Evolutionary conservation across 2,329 filamentous ascomycete genomes (phyloP).

Genomic region (Nigrograna mackinnonii): DNA sequence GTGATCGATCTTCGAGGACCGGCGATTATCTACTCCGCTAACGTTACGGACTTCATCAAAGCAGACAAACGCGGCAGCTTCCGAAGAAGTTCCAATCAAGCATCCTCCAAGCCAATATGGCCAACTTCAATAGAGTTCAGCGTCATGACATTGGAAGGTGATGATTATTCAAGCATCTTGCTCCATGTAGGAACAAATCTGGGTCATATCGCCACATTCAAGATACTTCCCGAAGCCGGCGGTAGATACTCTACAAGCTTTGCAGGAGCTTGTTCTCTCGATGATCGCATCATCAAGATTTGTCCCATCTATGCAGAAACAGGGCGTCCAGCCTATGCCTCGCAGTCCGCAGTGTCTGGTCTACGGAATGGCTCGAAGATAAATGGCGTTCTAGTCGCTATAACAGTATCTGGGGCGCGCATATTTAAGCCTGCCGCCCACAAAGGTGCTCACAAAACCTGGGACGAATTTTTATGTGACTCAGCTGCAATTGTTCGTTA

Average conservation of each 20-base stretch:
- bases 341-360: constrained; percentile 73
- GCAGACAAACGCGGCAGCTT: constrained; percentile 78
- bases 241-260: constrained; percentile 74
- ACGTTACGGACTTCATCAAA: constrained; percentile 74
- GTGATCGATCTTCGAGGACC: constrained; percentile 90
- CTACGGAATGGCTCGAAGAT: constrained; percentile 74
- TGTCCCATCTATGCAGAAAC: constrained; percentile 78
- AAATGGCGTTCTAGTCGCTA: constrained; percentile 79
- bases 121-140: constrained; percentile 86
- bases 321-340: constrained; percentile 76
- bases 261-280: constrained; percentile 68
- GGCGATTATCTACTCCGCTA: constrained; percentile 75
- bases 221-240: constrained; percentile 74
- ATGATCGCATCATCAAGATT: constrained; percentile 73
- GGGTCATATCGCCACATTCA: constrained; percentile 87
- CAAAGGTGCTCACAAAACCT: constrained; percentile 91
- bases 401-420: constrained; percentile 74
- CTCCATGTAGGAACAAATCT: constrained; percentile 88
- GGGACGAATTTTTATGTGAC: constrained; percentile 82
- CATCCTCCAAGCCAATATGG: constrained; percentile 65
- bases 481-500: constrained; percentile 76
- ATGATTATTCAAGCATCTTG: constrained; percentile 91
- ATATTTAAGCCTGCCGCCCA: constrained; percentile 83
- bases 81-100: constrained; percentile 55
- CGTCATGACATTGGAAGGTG: constrained; percentile 86